These are phyloP conservation scores for Gigaspora rosea DNA, from an alignment of 192 early-diverging fungal genomes.

Conservation along the genomic window DNA sequence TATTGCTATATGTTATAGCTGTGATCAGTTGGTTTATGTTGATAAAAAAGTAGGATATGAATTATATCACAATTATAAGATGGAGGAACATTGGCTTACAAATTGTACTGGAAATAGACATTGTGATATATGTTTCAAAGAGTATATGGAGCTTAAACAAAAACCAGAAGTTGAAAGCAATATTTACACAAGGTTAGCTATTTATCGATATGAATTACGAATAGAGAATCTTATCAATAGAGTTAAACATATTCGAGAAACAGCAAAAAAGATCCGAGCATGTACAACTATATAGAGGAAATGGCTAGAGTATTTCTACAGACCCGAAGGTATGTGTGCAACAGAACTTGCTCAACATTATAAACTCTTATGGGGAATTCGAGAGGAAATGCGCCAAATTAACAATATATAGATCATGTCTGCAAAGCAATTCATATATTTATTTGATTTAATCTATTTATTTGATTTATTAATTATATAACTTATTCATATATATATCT, in stretches of 20 bases:
- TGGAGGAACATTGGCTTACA: slow-evolving; percentile 17
- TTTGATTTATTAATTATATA: too few species aligned
- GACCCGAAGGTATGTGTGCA: not conserved
- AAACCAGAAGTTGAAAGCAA: not conserved
- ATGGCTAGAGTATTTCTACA: slow-evolving; percentile 10
- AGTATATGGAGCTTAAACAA: too few species aligned
- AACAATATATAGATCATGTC: too few species aligned
- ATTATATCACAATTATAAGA: not conserved
- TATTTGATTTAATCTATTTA: too few species aligned
- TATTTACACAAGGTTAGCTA: slow-evolving; percentile 4
- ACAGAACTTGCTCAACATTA: slow-evolving; percentile 8
- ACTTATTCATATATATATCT: too few species aligned
- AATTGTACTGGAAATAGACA: slow-evolving; percentile 14
- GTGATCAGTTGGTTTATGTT: slow-evolving; percentile 12
- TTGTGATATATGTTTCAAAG: slow-evolving; percentile 16
- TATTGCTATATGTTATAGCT: slow-evolving; percentile 2
- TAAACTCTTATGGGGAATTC: not conserved
- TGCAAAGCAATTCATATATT: too few species aligned
- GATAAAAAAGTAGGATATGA: not conserved
- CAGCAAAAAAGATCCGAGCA: slow-evolving; percentile 7
- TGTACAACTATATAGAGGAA: not conserved
- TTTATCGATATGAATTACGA: slow-evolving; percentile 2
- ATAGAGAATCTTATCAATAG: slow-evolving; percentile 1
- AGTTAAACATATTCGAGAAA: not conserved
- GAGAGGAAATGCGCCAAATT: not conserved